Evolutionary conservation across 257 asterid genomes (phyloP).

Genomic region (Leptodermis oblonga): DNA sequence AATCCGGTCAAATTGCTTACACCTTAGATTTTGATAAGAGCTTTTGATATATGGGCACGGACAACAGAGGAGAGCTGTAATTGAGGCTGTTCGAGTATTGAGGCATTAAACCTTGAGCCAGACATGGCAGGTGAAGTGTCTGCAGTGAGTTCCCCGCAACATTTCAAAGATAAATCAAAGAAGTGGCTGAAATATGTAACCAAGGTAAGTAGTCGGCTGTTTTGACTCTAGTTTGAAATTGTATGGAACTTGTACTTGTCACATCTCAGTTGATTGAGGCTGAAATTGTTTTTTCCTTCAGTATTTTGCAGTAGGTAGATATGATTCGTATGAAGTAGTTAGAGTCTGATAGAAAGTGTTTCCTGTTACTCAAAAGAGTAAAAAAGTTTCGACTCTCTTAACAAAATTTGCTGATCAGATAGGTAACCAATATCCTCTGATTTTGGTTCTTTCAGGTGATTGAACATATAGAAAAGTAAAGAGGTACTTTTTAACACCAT

Average conservation of each 20-base stretch:
- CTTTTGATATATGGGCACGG: constrained; percentile 88
- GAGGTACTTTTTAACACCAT: too few species aligned
- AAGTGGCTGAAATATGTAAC: constrained; percentile 89
- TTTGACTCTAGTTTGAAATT: not conserved
- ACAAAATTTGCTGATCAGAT: too few species aligned
- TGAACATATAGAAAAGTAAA: too few species aligned
- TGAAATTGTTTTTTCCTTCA: not conserved
- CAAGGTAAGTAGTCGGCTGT: constrained; percentile 43
- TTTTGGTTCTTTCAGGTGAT: too few species aligned
- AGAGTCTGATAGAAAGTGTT: not conserved
- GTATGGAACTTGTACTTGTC: not conserved
- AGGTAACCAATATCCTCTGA: too few species aligned
- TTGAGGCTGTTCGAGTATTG: constrained; percentile 78
- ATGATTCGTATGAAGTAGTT: too few species aligned
- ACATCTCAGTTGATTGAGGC: not conserved
- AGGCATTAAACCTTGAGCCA: constrained; percentile 38
- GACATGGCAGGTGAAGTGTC: constrained; percentile 37
- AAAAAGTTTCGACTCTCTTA: too few species aligned
- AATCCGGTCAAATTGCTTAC: constrained; percentile 8
- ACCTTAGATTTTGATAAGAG: constrained; percentile 33
- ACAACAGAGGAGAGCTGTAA: constrained; percentile 89
- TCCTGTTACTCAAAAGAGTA: not conserved
- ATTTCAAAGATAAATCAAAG: constrained; percentile 85
- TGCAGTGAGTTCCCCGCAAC: constrained; percentile 54
- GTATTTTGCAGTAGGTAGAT: not conserved